phyloP scores from a whole-genome alignment of 2,329 filamentous ascomycete genomes.

The Epichloe festucae region DNA sequence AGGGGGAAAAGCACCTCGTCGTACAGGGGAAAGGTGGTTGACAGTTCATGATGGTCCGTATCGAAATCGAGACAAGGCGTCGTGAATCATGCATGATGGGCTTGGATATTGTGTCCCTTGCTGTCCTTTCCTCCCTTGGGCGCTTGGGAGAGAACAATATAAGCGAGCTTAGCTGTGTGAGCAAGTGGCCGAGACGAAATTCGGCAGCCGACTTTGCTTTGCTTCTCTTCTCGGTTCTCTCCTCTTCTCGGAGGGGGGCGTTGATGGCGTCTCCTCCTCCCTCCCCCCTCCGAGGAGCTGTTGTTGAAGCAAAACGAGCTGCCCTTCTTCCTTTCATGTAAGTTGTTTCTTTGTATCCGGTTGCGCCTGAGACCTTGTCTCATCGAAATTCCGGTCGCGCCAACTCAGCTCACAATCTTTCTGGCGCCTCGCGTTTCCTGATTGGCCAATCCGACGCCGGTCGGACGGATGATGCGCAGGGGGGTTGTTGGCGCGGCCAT shows the following conservation, averaged over 20 bases:
- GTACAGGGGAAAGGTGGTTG: neutral
- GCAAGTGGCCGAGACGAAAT: too few species aligned
- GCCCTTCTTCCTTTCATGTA: neutral
- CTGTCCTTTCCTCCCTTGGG: too few species aligned
- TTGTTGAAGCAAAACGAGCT: neutral
- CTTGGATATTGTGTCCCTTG: too few species aligned
- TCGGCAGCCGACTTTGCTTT: too few species aligned
- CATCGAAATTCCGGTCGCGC: neutral
- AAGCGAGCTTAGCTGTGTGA: too few species aligned
- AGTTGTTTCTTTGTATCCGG: neutral
- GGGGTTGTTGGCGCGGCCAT: neutral
- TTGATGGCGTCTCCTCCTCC: neutral
- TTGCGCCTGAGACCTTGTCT: neutral
- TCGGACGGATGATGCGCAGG: neutral
- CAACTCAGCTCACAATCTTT: neutral
- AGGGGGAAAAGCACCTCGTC: neutral
- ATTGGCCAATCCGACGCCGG: neutral
- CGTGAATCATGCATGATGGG: too few species aligned
- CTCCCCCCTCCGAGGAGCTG: neutral
- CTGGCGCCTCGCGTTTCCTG: neutral
- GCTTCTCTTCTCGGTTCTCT: too few species aligned
- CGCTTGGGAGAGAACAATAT: too few species aligned
- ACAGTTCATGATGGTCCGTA: neutral
- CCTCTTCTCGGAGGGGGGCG: too few species aligned
- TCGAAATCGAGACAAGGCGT: too few species aligned